These are phyloP conservation scores for Phytophthora megakarya DNA, from an alignment of 352 stramenopile genomes.

Conservation along the genomic window DNA sequence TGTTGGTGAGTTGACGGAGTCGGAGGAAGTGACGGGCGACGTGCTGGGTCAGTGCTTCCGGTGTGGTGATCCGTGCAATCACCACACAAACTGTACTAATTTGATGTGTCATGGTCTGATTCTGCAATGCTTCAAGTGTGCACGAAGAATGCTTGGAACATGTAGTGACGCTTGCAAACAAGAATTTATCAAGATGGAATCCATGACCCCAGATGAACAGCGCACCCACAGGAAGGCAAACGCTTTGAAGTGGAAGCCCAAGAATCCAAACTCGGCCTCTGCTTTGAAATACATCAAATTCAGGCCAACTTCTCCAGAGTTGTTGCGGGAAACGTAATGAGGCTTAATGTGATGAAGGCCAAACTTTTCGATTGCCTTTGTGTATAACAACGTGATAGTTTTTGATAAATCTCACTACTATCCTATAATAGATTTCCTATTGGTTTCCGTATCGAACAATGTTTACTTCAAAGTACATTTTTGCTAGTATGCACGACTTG, in stretches of 20 bases:
- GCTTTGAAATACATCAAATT: conserved; percentile 60
- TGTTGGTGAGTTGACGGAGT: conserved; percentile 41
- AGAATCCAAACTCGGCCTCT: conserved; percentile 56
- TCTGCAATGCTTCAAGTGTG: conserved; percentile 58
- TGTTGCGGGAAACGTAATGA: conserved; percentile 22
- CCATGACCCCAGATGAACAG: conserved; percentile 54
- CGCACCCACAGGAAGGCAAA: conserved; percentile 65
- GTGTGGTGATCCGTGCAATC: conserved; percentile 58
- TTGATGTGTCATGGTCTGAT: conserved; percentile 66
- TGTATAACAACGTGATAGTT: conserved; percentile 1
- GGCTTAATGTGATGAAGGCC: not conserved
- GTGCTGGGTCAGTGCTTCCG: conserved; percentile 70
- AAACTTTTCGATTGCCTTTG: too few relatives aligned
- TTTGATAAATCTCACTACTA: conserved; percentile 24
- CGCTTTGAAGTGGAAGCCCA: conserved; percentile 51
- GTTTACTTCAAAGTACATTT: too few relatives aligned
- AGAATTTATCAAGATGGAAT: conserved; percentile 60
- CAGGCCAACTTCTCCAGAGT: conserved; percentile 38
- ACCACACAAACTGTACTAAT: conserved; percentile 61
- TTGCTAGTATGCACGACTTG: conserved; percentile 46
- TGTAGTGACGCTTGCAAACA: conserved; percentile 61
- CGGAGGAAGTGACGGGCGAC: conserved; percentile 61
- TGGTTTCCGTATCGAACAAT: too few relatives aligned
- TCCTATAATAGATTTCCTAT: too few relatives aligned
- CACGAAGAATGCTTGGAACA: conserved; percentile 37